Evolutionary conservation across 306 rosid species (phyloP), one percentile per base, ranked within the genome.

Genomic region (Medicago lupulina): DNA sequence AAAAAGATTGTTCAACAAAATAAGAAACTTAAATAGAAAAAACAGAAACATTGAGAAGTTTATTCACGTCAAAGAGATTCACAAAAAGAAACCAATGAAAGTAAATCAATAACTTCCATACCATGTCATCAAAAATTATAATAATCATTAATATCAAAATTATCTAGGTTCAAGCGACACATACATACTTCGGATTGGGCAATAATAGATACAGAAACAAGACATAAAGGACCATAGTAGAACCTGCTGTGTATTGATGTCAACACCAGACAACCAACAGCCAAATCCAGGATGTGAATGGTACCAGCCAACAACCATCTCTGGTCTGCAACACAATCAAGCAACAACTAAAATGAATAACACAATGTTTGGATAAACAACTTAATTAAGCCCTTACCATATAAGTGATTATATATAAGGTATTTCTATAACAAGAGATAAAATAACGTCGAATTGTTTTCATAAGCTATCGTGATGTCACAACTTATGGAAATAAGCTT

Each of bases 211-310:
- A 15, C 16, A 68, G 12, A 73, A 61, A 67, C 69, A 73, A 50
- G 3, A 41, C 47, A 73, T 25, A 59, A 21, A 10, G 44, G 71
- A 69, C 9, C 39, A 9, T 43, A 53, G 36, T 17, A 34, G 57
- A 86, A 93, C 98, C 97, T 94, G 98, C 76, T 94, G 98, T 1
- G 98, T 94, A 79, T 94, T 94, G 55, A 92, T 94, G 83, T 94
- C 98, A 34, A 94, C 97, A 73, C 98, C 98, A 81, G 98, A 94
- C 47, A 94, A 91, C 98, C 98, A 94, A 78, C 98, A 94, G 71
- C 98, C 98, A 72, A 94, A 94, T 67, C 97, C 98, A 86, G 97
- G 98, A 91, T 93, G 98, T 1, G 98, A 93, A 84, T 94, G 98
- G 76, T 94, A 94, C 98, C 97, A 94, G 1, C 98, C 98, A 14